Base-by-base conservation (phyloP, 371 early-diverging fungal genomes). In the Apophysomyces ossiformis region DNA sequence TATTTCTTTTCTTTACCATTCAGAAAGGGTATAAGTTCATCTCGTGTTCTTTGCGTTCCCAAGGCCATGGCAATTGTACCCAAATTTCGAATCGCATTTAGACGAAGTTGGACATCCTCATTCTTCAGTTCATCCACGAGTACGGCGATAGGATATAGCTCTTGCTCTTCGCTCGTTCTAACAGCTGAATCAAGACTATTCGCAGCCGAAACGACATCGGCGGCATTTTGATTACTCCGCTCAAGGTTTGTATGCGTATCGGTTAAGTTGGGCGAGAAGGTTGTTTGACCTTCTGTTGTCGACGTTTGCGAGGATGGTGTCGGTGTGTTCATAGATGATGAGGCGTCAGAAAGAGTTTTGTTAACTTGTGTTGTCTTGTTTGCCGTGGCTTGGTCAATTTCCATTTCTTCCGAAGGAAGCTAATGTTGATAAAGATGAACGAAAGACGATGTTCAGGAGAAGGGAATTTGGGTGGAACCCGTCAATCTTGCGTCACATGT, bases 101-200 rank as follows among this genome's bases (percentile, higher is more conserved):
- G 84, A 43, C 99, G 90, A 78, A 95, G 86, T 39, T 92, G 85
- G 44, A 96, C 90, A 76, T 96, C 98, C 71, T 99, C 99, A 76
- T 96, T 96, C 81, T 98, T 97, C 63, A 99, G 89, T 76, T 98
- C 99, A 84, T 99, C 99, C 60, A 96, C 92, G 58, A 96, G 79
- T 6, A 97, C 92, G 44, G 98, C 96, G 64, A 97, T 94, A 61
- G 98, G 96, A 75, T 94, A 95, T 32, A 82, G 66, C 57, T 81
- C 81, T 64, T 82, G 83, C 69, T 79, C 83, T 38, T 82, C 83
- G 26, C 63, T 71, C 4, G 56, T 57, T 59, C 57, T 46, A 21
- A 26, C 54, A 7, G 18, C 21, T 21, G 54, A 50, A 21, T 50
- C 36, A 57, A 57, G 12, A 56, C 63, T 56, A 38, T 38, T 56